Evolutionary conservation across 148 eudicot genomes (phyloP).

Genomic region (Dianthus caryophyllus): DNA sequence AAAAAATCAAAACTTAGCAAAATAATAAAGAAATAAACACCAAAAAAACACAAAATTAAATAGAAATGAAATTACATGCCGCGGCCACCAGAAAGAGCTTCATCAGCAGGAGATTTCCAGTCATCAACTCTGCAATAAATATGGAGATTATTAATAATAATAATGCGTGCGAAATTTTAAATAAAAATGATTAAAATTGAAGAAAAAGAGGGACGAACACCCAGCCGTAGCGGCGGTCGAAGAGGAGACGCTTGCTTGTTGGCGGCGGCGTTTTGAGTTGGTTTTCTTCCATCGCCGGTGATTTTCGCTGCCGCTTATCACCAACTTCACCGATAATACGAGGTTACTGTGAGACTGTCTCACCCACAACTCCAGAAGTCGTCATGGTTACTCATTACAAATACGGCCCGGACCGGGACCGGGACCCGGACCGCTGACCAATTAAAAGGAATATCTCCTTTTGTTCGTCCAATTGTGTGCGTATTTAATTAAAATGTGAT

Average conservation of each 20-base stretch:
- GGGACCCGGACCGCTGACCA: too few species aligned
- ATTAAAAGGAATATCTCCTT: too few species aligned
- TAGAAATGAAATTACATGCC: conserved; percentile 22
- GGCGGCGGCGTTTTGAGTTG: not conserved
- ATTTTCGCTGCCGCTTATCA: too few species aligned
- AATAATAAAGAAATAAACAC: not conserved
- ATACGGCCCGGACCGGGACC: too few species aligned
- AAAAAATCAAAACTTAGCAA: not conserved
- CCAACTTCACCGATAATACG: too few species aligned
- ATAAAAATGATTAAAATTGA: not conserved
- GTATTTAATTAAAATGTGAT: too few species aligned
- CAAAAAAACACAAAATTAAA: not conserved
- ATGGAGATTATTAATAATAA: not conserved
- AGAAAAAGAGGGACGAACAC: conserved; percentile 18
- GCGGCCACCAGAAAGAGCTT: conserved; percentile 35
- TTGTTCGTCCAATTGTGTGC: too few species aligned
- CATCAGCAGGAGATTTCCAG: conserved; percentile 29
- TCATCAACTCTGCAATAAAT: conserved; percentile 26
- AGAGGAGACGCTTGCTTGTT: conserved; percentile 19
- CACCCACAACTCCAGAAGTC: too few species aligned
- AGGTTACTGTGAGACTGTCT: too few species aligned
- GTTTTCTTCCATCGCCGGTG: not conserved
- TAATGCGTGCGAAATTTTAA: too few species aligned
- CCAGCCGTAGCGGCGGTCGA: conserved; percentile 40
- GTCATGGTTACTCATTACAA: too few species aligned